Conservation (phyloP, 352 stramenopile genomes). For the Globisporangium cederbergense region DNA sequence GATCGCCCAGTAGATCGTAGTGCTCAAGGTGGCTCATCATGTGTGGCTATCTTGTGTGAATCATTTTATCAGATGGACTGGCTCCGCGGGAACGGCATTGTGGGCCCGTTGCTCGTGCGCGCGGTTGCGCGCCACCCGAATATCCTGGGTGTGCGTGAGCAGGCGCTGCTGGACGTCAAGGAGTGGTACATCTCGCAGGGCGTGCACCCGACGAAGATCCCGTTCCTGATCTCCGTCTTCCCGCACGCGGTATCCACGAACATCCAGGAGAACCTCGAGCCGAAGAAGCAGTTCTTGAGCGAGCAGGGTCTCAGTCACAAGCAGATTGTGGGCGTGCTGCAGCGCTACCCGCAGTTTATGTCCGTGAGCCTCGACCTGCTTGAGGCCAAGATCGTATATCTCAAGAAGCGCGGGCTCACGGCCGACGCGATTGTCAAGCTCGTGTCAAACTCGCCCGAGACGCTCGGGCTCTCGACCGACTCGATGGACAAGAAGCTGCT, state of each 20-base stretch:
- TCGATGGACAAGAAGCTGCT: constrained; percentile 42
- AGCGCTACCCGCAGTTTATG: constrained; percentile 40
- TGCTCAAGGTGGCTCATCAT: background rate
- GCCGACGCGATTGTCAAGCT: constrained; percentile 30
- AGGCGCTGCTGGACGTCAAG: constrained; percentile 26
- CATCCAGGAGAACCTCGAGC: constrained; percentile 35
- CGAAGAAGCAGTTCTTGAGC: constrained; percentile 37
- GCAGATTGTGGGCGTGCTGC: constrained; percentile 40
- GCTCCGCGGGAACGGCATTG: constrained; percentile 30
- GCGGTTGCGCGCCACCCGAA: constrained; percentile 35
- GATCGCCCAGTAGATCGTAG: too few relatives aligned
- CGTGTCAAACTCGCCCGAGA: constrained; percentile 35
- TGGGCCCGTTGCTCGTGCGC: constrained; percentile 25
- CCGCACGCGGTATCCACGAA: constrained; percentile 32
- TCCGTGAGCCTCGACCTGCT: constrained; percentile 33
- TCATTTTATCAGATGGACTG: constrained; percentile 24
- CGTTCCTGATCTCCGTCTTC: constrained; percentile 54
- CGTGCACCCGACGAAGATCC: constrained; percentile 34
- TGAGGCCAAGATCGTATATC: constrained; percentile 25
- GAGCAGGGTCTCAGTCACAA: constrained; percentile 28
- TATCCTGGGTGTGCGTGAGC: constrained; percentile 31
- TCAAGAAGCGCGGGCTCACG: constrained; percentile 30
- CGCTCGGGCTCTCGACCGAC: constrained; percentile 29
- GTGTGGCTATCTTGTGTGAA: background rate
- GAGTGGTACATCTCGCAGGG: constrained; percentile 40